Evolutionary conservation across 305 asterid species (phyloP), one percentile per base, ranked within the genome.

Genomic region (Plantago rigida): DNA sequence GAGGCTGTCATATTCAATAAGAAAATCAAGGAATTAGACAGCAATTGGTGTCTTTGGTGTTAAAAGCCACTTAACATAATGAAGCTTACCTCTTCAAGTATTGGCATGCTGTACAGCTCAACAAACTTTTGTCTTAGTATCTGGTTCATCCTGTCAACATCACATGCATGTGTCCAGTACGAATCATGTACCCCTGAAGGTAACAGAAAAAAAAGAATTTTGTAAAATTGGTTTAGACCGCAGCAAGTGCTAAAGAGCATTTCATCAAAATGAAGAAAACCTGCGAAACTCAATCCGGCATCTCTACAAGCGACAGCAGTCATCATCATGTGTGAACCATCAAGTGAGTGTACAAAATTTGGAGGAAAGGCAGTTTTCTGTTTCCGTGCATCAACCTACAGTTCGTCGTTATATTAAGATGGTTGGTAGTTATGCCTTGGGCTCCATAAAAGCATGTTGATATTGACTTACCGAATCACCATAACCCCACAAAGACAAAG

Each of bases 251-350:
- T 8, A 52, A 44, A 19, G 13, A 66, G 31, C 51, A 57, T 42
- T 39, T 5, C 29, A 9, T 3, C 5, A 0, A 58, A 24, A 3
- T 5, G 22, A 15, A 41, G 22, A 3, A 56, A 56, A 91, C 96
- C 98, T 77, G 96, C 98, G 68, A 92, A 91, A 28, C 75, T 82
- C 63, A 86, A 73, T 51, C 98, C 93, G 63, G 88, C 86, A 76
- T 88, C 86, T 71, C 89, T 89, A 73, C 96, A 86, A 66, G 95
- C 95, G 56, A 86, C 65, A 12, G 95, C 98, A 36, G 96, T 91
- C 98, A 91, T 86, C 98, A 91, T 88, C 96, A 86, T 88, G 78
- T 88, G 96, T 4, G 95, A 77, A 61, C 95, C 94, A 78, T 91
- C 96, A 47, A 91, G 75, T 29, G 96, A 86, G 78, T 91, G 96